Conservation (phyloP, 1,139 yeast species). For the Yamadazyma dushanensis region DNA sequence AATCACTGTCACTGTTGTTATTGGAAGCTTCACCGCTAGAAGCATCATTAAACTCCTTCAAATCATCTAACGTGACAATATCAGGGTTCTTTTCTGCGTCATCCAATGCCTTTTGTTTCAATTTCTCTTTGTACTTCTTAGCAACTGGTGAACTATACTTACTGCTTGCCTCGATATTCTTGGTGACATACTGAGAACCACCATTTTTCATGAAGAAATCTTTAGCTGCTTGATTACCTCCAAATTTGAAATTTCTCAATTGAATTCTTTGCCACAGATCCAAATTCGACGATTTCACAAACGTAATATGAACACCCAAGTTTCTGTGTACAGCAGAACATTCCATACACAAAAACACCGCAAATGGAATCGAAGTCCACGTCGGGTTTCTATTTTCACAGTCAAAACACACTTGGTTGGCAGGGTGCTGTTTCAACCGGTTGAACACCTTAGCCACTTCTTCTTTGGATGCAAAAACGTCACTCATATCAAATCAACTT, state of each 20-base stretch:
- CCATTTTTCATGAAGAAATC: constrained; percentile 84
- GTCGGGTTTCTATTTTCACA: constrained; percentile 52
- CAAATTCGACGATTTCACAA: constrained; percentile 85
- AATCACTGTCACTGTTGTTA: constrained; percentile 49
- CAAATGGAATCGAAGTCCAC: constrained; percentile 54
- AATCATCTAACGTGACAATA: constrained; percentile 59
- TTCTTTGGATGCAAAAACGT: constrained; percentile 59
- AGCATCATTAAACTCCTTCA: constrained; percentile 39
- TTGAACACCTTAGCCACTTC: constrained; percentile 62
- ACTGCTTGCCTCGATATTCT: constrained; percentile 60
- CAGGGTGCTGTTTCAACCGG: constrained; percentile 60
- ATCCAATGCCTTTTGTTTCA: constrained; percentile 63
- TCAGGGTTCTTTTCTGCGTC: constrained; percentile 75
- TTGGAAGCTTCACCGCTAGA: constrained; percentile 34
- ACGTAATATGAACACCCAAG: constrained; percentile 50
- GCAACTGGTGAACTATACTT: constrained; percentile 86
- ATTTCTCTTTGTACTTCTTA: constrained; percentile 71
- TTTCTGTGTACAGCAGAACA: constrained; percentile 53
- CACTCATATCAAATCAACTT: constrained; percentile 35
- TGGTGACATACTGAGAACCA: constrained; percentile 64
- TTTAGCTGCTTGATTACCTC: constrained; percentile 86
- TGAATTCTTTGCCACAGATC: constrained; percentile 90
- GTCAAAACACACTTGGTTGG: constrained; percentile 80
- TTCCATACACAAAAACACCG: constrained; percentile 48
- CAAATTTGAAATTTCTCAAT: constrained; percentile 84